Percentiles rank a stretch among this genome's conserved stretches.
Conservation (phyloP, 768 basidiomycete genomes). For the Tricholoma saponaceum region DNA sequence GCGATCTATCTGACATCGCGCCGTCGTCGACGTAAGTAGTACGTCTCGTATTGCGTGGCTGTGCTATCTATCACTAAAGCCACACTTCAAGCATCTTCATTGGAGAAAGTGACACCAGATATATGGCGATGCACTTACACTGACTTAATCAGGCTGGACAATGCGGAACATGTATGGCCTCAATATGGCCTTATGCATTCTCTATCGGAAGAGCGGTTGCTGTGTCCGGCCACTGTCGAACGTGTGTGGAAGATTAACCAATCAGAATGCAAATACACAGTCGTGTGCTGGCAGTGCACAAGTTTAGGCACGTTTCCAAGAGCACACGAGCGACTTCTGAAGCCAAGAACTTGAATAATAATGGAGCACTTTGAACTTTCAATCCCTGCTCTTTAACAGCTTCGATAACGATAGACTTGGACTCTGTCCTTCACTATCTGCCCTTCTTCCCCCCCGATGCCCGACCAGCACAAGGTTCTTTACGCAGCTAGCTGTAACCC, state of each 20-base stretch:
- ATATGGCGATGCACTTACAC: too few species aligned
- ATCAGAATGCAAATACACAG: slow-evolving; percentile 20
- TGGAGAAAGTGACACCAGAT: too few species aligned
- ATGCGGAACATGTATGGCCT: too few species aligned
- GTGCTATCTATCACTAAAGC: background rate
- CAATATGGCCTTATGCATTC: too few species aligned
- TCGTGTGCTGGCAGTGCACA: slow-evolving; percentile 25
- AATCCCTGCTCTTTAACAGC: background rate
- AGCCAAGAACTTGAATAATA: background rate
- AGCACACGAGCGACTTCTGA: slow-evolving; percentile 24
- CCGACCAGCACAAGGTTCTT: slow-evolving; percentile 1
- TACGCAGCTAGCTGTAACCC: slow-evolving; percentile 36
- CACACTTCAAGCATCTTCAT: too few species aligned
- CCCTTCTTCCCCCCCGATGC: background rate
- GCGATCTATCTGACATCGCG: too few species aligned
- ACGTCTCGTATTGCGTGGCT: background rate
- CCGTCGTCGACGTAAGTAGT: too few species aligned
- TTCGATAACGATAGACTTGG: background rate
- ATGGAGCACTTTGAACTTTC: background rate
- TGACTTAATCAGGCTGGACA: too few species aligned
- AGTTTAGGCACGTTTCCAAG: slow-evolving; percentile 24
- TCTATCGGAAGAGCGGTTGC: background rate
- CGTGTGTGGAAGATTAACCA: slow-evolving; percentile 25
- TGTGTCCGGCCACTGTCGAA: slow-evolving; percentile 12
- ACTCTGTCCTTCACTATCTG: background rate